Base-by-base conservation (phyloP, 2,329 filamentous ascomycete species). In the Aureobasidium sp. region DNA sequence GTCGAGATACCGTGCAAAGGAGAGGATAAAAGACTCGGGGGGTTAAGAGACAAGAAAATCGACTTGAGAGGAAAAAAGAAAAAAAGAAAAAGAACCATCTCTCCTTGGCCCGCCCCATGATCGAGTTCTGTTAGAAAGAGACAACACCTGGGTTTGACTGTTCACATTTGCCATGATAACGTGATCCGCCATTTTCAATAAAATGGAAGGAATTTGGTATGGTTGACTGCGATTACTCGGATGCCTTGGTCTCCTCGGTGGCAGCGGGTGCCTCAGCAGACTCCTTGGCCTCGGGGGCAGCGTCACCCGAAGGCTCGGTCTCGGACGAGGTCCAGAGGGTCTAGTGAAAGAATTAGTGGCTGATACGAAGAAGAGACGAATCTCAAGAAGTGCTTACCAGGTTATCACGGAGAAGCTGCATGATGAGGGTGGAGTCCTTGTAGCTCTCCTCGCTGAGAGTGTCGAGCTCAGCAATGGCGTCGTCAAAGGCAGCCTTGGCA, bases 321-420 rank as follows among this genome's bases (percentile, higher is more conserved):
- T 97, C 94, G 70, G 93, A 97, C 65, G 93, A 97, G 74, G 94
- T 97, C 94, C 94, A 97, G 79, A 97, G 91, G 69, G 94, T 97
- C 92, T 97, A 70, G 49, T 62, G 5, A 62, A 31, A 69, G 15
- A 49, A 78, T 77, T 56, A 59, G 57, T 9, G 41, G 22, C 47
- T 57, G 3, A 8, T 15, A 12, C 15, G 5, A 14, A n/a, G 2
- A 12, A 57, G 14, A 31, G 5, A 15, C 17, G 5, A 11, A 61
- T 59, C 61, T 53, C 61, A 41, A 41, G n/a, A 22, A 31, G 27
- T 42, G 67, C 78, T 67, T 73, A 95, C 91, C 77, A 97, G 77
- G 86, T 97, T 97, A 83, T 97, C 92, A 76, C 92, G 89, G 76
- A 97, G 88, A 67, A 97, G 89, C 84, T 97, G 92, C 92, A 97